Percentiles rank a stretch among this genome's conserved stretches.
phyloP scores from a whole-genome alignment of 805 yeast genomes.

The Candida fluviatilis region DNA sequence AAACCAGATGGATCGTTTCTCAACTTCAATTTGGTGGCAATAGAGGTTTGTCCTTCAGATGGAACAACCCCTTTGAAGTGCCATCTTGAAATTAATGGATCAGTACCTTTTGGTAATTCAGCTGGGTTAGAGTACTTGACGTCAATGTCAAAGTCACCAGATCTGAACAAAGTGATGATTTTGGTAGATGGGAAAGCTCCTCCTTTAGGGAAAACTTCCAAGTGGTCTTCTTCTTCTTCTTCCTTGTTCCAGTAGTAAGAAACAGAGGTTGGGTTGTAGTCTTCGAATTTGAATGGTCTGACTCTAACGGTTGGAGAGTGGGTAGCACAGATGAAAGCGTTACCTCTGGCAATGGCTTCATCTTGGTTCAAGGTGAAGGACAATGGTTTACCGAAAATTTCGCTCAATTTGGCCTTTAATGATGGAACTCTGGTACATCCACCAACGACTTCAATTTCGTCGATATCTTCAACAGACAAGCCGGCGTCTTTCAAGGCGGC shows the following conservation, averaged over 20 bases:
- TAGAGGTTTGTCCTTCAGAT: constrained; percentile 67
- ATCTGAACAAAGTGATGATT: constrained; percentile 89
- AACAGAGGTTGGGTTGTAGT: constrained; percentile 85
- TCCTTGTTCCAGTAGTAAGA: constrained; percentile 94
- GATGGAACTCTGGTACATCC: constrained; percentile 98
- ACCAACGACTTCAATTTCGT: constrained; percentile 93
- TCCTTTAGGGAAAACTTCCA: constrained; percentile 96
- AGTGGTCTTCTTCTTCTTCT: constrained; percentile 83
- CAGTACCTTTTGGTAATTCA: constrained; percentile 68
- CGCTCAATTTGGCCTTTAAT: constrained; percentile 75
- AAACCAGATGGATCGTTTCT: constrained; percentile 97
- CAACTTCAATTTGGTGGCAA: constrained; percentile 87
- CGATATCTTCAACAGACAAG: constrained; percentile 67
- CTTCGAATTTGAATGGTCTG: constrained; percentile 98
- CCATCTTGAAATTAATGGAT: constrained; percentile 76
- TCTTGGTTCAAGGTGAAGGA: constrained; percentile 97
- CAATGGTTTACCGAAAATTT: constrained; percentile 78
- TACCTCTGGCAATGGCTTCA: constrained; percentile 99
- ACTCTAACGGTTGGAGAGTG: constrained; percentile 99
- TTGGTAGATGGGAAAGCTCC: constrained; percentile 93
- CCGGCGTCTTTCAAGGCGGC: constrained; percentile 79
- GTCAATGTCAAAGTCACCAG: constrained; percentile 78
- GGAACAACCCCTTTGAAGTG: constrained; percentile 79
- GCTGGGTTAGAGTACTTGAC: constrained; percentile 80
- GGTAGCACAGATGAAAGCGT: constrained; percentile 97